These are phyloP conservation scores for Talaromyces liani DNA, from an alignment of 495 filamentous ascomycete species.

Conservation along the genomic window DNA sequence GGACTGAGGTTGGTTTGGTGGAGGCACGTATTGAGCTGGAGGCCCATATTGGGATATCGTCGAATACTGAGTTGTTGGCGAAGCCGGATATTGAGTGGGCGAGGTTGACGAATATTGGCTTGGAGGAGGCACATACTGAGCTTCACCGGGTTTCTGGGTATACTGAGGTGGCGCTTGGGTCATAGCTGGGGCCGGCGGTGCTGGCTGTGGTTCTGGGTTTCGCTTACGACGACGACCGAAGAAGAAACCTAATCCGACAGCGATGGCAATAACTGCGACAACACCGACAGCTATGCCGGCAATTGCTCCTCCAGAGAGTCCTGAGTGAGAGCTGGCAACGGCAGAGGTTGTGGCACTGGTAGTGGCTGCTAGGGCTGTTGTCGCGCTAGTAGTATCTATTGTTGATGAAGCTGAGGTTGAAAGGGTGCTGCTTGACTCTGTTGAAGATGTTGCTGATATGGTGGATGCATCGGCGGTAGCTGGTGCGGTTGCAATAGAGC, in stretches of 20 bases:
- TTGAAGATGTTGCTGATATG: not conserved
- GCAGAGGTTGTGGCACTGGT: not conserved
- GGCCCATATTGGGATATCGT: not conserved
- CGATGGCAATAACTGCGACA: not conserved
- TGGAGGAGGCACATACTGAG: not conserved
- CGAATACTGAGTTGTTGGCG: not conserved
- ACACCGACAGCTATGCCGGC: not conserved
- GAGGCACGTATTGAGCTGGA: not conserved
- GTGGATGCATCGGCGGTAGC: not conserved
- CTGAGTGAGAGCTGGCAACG: not conserved
- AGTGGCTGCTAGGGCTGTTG: not conserved
- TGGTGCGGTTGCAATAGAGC: not conserved
- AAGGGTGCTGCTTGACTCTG: not conserved
- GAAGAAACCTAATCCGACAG: not conserved
- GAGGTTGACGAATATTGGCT: not conserved
- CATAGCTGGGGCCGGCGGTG: not conserved
- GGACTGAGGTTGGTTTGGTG: not conserved
- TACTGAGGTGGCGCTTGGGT: not conserved
- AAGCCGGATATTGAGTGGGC: not conserved
- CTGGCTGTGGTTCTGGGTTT: not conserved
- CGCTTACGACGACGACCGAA: not conserved
- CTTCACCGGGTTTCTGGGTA: not conserved
- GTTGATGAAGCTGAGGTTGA: not conserved
- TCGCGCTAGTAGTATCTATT: not conserved
- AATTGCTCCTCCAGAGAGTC: not conserved